phyloP scores from a whole-genome alignment of 2,329 filamentous ascomycete species.

The Coniochaeta ligniaria region DNA sequence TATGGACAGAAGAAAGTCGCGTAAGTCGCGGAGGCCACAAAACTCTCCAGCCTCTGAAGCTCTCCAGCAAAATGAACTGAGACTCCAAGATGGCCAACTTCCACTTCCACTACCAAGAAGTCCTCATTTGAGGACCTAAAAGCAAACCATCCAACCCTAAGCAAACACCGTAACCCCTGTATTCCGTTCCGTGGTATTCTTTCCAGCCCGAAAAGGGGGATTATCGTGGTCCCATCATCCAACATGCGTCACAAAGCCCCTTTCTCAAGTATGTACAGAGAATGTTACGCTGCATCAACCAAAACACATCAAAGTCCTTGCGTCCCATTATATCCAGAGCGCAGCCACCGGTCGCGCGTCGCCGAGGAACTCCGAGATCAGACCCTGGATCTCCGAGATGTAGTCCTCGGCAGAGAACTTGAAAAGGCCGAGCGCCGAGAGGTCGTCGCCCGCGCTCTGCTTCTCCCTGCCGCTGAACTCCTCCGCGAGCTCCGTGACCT shows the following conservation, averaged over 20 bases:
- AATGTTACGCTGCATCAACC: not conserved
- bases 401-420: slow-evolving; percentile 80
- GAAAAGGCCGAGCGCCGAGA: slow-evolving; percentile 62
- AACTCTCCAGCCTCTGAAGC: too few species aligned
- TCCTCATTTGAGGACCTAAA: not conserved
- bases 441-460: slow-evolving; percentile 59
- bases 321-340: slow-evolving; percentile 41
- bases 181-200: slow-evolving; percentile 1
- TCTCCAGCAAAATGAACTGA: not conserved
- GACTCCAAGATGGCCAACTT: not conserved
- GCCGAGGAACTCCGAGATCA: slow-evolving; percentile 56
- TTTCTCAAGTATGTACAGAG: not conserved
- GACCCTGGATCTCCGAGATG: slow-evolving; percentile 65
- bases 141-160: not conserved
- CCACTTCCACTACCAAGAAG: not conserved
- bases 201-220: not conserved
- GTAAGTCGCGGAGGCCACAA: not conserved
- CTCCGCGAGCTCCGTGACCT: slow-evolving; percentile 89
- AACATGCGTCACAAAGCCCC: not conserved
- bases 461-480: slow-evolving; percentile 61
- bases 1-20: not conserved
- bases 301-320: not conserved
- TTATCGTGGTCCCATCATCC: not conserved
- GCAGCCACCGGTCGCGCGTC: slow-evolving; percentile 24
- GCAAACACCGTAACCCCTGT: not conserved